phyloP scores from a whole-genome alignment of 2,329 filamentous ascomycete species.

The Cladorrhinum sp. region DNA sequence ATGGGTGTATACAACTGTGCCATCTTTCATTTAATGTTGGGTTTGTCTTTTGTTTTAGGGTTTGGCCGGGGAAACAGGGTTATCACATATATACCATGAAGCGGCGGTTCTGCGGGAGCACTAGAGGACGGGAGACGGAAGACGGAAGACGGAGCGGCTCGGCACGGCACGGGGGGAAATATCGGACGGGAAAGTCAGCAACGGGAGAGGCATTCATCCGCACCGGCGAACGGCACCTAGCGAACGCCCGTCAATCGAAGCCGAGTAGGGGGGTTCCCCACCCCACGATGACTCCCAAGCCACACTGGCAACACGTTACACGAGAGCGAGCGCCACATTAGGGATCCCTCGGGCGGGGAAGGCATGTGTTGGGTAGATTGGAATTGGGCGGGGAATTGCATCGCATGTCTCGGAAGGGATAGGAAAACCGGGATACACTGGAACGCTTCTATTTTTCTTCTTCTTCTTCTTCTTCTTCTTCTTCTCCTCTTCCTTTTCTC shows the following conservation, averaged over 20 bases:
- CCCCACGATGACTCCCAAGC: not conserved
- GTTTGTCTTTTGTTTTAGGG: not conserved
- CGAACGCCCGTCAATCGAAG: not conserved
- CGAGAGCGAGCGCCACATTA: slow-evolving; percentile 1
- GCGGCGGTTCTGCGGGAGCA: not conserved
- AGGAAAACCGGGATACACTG: slow-evolving; percentile 5
- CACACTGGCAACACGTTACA: not conserved
- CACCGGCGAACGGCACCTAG: slow-evolving; percentile 5
- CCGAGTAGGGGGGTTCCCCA: not conserved
- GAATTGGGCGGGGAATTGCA: slow-evolving; percentile 4
- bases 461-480: slow-evolving; percentile 2
- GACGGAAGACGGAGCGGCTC: slow-evolving; percentile 16
- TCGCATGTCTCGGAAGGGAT: slow-evolving; percentile 1
- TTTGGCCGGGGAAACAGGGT: not conserved
- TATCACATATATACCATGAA: not conserved
- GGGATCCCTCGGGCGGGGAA: slow-evolving; percentile 1
- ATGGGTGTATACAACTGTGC: not conserved
- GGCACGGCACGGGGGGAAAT: slow-evolving; percentile 20
- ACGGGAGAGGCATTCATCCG: not conserved
- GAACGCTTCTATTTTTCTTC: not conserved
- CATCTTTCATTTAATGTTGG: not conserved
- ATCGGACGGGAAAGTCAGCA: slow-evolving; percentile 14
- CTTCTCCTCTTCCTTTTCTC: not conserved
- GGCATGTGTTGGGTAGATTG: slow-evolving; percentile 3
- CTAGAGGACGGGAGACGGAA: slow-evolving; percentile 6